phyloP scores from a whole-genome alignment of 495 filamentous ascomycete genomes.

The Jackrogersella minutella region DNA sequence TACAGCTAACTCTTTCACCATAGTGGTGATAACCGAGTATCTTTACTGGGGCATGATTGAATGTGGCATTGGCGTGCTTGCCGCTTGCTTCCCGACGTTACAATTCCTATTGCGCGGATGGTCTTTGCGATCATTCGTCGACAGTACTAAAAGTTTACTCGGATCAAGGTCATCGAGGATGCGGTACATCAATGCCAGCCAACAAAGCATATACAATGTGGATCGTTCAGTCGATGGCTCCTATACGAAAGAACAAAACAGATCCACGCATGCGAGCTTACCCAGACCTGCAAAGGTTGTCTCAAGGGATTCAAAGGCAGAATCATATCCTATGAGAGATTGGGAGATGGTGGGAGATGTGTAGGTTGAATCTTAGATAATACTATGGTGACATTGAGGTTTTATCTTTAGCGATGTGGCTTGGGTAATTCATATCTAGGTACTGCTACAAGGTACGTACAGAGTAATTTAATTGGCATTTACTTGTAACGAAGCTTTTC shows the following conservation, averaged over 20 bases:
- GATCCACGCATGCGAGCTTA: not conserved
- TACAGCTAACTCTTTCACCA: not conserved
- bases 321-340: not conserved
- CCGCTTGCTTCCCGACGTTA: constrained; percentile 35
- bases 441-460: no score
- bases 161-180: constrained; percentile 7
- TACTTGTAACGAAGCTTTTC: no score
- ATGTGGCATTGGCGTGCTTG: constrained; percentile 31
- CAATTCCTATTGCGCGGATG: constrained; percentile 16
- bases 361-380: not conserved
- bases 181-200: not conserved
- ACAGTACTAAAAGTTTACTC: constrained; percentile 6
- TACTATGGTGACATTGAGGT: not conserved
- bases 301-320: no score
- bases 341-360: not conserved
- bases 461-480: no score
- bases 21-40: constrained; percentile 35
- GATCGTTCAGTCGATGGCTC: not conserved
- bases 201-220: constrained; percentile 1
- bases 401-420: no score
- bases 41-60: constrained; percentile 42
- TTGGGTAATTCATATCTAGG: no score
- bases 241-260: not conserved
- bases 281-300: not conserved
- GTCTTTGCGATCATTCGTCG: not conserved